These are phyloP conservation scores for Phytophthora podocarpi DNA, from an alignment of 352 stramenopile species.

Conservation along the genomic window DNA sequence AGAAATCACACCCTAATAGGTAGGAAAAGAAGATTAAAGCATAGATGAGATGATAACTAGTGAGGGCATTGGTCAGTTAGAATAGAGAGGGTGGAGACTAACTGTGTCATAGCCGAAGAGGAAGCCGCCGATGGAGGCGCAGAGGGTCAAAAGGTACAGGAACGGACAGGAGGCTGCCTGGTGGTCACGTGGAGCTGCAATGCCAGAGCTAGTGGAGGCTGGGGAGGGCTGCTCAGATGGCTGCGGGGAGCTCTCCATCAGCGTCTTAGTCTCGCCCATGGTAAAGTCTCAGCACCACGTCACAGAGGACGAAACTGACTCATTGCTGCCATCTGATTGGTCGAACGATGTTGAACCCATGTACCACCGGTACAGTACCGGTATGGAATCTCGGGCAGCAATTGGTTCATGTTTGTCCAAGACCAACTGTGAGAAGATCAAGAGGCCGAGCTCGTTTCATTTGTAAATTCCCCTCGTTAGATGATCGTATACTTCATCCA, in stretches of 20 bases:
- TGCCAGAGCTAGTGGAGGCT: neutral
- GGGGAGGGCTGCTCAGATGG: neutral
- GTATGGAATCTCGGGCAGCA: too few species aligned
- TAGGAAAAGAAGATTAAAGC: neutral
- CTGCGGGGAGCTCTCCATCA: neutral
- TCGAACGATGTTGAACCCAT: constrained; percentile 5
- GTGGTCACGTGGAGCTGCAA: neutral
- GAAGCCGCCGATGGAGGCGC: constrained; percentile 78
- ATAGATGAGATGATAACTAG: neutral
- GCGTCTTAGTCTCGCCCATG: constrained; percentile 1
- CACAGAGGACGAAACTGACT: constrained; percentile 25
- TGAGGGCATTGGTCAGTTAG: neutral
- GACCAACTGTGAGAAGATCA: too few species aligned
- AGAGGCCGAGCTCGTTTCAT: too few species aligned
- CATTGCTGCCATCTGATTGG: constrained; percentile 24
- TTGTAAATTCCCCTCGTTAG: too few species aligned
- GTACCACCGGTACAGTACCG: too few species aligned
- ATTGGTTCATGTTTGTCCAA: too few species aligned
- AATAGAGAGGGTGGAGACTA: constrained; percentile 34
- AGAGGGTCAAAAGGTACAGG: constrained; percentile 71
- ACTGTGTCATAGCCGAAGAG: constrained; percentile 87
- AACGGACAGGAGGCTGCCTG: constrained; percentile 24
- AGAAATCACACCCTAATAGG: constrained; percentile 69
- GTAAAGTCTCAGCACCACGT: constrained; percentile 22
- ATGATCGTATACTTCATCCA: too few species aligned